Evolutionary conservation across 2,329 filamentous ascomycete genomes (phyloP).

Genomic region (Penicillium psychrosexuale): DNA sequence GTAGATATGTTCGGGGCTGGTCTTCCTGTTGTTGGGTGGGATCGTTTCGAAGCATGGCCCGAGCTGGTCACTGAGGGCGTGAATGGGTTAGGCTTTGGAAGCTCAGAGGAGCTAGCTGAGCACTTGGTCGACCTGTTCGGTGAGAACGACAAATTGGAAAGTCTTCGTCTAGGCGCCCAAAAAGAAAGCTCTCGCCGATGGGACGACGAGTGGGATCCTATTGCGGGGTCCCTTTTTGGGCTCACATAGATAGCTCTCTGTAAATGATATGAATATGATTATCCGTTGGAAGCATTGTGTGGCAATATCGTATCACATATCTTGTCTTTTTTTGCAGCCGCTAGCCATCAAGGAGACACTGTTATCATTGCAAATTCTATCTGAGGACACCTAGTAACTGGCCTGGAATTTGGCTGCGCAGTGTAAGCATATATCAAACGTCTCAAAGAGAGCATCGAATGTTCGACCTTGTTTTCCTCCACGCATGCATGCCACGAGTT

Average conservation of each 20-base stretch:
- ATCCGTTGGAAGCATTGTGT: background rate
- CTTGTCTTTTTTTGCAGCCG: background rate
- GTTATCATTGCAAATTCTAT: background rate
- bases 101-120: constrained; percentile 60
- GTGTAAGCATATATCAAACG: constrained; percentile 37
- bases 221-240: constrained; percentile 70
- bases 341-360: background rate
- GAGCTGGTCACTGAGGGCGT: constrained; percentile 85
- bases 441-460: constrained; percentile 27
- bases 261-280: background rate
- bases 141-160: constrained; percentile 54
- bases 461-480: constrained; percentile 17
- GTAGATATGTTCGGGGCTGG: constrained; percentile 98
- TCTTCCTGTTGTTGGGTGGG: constrained; percentile 84
- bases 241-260: constrained; percentile 23
- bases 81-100: constrained; percentile 83
- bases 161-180: constrained; percentile 66
- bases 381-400: constrained; percentile 6
- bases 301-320: background rate
- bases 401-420: constrained; percentile 37
- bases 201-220: constrained; percentile 88
- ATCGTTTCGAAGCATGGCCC: constrained; percentile 78
- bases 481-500: constrained; percentile 26
- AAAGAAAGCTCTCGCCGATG: constrained; percentile 74
- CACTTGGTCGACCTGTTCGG: constrained; percentile 65